Percentiles rank a stretch among this genome's conserved stretches.
Evolutionary conservation across 495 filamentous ascomycete genomes (phyloP).

Genomic region (Penicillium verhagenii): DNA sequence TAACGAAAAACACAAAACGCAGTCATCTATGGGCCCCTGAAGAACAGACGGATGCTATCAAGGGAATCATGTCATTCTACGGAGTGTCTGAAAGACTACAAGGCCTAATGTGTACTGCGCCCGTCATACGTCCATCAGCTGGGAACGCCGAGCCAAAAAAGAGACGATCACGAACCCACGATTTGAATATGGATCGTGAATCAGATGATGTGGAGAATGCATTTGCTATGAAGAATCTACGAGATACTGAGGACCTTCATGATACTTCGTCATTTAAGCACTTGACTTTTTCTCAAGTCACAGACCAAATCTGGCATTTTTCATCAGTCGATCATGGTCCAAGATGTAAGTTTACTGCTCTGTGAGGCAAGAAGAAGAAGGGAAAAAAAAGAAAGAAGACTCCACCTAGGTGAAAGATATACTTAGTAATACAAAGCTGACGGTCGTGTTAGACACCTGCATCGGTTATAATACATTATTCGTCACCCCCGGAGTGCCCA

Average conservation of each 20-base stretch:
- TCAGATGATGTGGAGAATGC: constrained; percentile 37
- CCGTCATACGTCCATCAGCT: constrained; percentile 30
- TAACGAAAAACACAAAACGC: neutral
- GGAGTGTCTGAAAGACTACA: constrained; percentile 66
- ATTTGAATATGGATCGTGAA: constrained; percentile 11
- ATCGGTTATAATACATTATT: constrained; percentile 81
- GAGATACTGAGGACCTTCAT: constrained; percentile 19
- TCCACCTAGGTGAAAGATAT: too few relatives aligned
- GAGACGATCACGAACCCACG: constrained; percentile 12
- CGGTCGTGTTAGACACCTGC: constrained; percentile 61
- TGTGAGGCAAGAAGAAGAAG: too few relatives aligned
- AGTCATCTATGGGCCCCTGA: constrained; percentile 75
- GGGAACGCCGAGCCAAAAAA: constrained; percentile 9
- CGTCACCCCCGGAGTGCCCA: constrained; percentile 41
- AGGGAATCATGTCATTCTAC: constrained; percentile 52
- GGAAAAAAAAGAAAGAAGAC: too few relatives aligned
- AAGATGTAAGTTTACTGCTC: constrained; percentile 45
- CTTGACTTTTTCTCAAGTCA: constrained; percentile 47
- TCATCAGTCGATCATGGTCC: constrained; percentile 60
- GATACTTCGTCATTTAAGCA: constrained; percentile 28
- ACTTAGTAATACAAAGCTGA: too few relatives aligned
- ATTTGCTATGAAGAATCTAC: constrained; percentile 24
- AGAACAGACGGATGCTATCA: constrained; percentile 54
- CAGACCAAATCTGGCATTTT: constrained; percentile 65
- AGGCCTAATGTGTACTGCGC: constrained; percentile 62